Evolutionary conservation across 805 yeast species (phyloP), one percentile per base, ranked within the genome.

Genomic region (Grigorovia jiainica): DNA sequence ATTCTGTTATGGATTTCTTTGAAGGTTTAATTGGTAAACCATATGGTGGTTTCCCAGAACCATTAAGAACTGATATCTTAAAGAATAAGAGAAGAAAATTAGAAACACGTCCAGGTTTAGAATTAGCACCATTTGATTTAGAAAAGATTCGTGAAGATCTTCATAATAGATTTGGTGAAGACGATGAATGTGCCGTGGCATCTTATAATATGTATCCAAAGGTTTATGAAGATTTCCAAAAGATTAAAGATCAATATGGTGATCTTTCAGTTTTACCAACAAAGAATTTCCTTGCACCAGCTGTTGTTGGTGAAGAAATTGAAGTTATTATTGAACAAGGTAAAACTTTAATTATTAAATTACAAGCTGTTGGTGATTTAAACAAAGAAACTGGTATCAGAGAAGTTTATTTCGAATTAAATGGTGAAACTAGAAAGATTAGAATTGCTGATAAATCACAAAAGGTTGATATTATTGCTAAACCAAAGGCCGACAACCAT

Each of bases 21-120:
- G 95, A 92, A 72, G 99, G 99, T 56, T 76, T 92, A 64, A 92
- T 92, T 85, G 99, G 99, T 63, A 92, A 92, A 52, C 99, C 99
- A 59, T 87, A 86, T 63, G 99, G 98, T 53, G 99, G 99, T 7
- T 92, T 92, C 95, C 98, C 99, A 46, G 99, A 92, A 70, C 98
- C 99, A 32, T 73, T 92, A 66, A 81, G 99, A 70, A 74, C 95
- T 32, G 86, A 89, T 64, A 76, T 92, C 48, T 78, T 92, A 59
- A 78, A 79, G 57, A 94, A 89, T 64, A 87, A 87, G 80, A 83
- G 98, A 71, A 79, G 84, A 68, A 87, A 87, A 68, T 76, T 92
- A 66, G 76, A 79, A 47, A 69, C 72, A 52, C 81, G 99, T 68
- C 98, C 99, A 35, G 99, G 99, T 49, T 76, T 90, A 61, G 79